Conservation (phyloP, 345 rosid genomes). For the Erysimum cheiranthoides region DNA sequence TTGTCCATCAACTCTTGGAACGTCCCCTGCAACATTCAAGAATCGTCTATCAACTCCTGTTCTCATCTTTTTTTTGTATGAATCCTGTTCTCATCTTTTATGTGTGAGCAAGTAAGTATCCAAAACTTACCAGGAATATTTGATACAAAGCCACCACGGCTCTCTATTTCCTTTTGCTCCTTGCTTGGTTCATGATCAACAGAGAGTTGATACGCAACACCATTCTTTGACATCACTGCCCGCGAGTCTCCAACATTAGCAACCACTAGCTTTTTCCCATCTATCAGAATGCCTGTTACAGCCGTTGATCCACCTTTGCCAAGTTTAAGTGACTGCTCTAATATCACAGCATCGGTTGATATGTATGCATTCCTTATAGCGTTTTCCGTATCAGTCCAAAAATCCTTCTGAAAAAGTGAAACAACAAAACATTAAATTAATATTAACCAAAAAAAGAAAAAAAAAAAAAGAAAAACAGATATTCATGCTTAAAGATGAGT, state of each 20-base stretch:
- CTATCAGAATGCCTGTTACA: slow-evolving; percentile 86
- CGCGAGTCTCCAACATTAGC: slow-evolving; percentile 96
- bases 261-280: slow-evolving; percentile 73
- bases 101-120: background rate
- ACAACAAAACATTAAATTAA: background rate
- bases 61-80: slow-evolving; percentile 9
- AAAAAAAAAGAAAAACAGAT: background rate
- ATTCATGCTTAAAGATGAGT: background rate
- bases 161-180: slow-evolving; percentile 68
- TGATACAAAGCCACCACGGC: slow-evolving; percentile 90
- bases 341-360: slow-evolving; percentile 66
- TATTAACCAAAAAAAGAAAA: too few relatives aligned
- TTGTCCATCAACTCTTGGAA: slow-evolving; percentile 93
- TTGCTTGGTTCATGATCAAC: slow-evolving; percentile 89
- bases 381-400: slow-evolving; percentile 70
- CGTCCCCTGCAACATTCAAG: slow-evolving; percentile 63
- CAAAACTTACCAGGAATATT: slow-evolving; percentile 67
- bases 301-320: slow-evolving; percentile 97
- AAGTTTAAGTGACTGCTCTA: slow-evolving; percentile 58
- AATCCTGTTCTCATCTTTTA: background rate
- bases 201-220: slow-evolving; percentile 71
- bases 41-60: background rate
- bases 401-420: slow-evolving; percentile 55
- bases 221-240: slow-evolving; percentile 75
- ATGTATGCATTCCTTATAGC: slow-evolving; percentile 77